phyloP scores from a whole-genome alignment of 78 protist genomes.

The Polysphondylium violaceum region DNA sequence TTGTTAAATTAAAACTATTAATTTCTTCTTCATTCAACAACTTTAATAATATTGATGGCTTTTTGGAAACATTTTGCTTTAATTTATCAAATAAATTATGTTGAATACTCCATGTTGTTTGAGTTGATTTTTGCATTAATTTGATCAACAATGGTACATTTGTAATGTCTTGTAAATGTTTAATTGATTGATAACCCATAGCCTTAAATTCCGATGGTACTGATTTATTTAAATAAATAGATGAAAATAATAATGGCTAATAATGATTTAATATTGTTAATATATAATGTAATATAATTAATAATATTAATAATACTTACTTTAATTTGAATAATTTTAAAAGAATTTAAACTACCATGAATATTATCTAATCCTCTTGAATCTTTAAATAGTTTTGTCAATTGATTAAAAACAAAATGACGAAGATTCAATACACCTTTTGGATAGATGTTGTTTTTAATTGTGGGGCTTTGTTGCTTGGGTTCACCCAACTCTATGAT shows the following conservation, averaged over 20 bases:
- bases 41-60: constrained; percentile 3
- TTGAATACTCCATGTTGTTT: constrained; percentile 39
- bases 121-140: constrained; percentile 27
- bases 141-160: constrained; percentile 41
- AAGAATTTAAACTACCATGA: constrained; percentile 19
- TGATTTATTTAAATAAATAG: constrained; percentile 59
- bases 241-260: constrained; percentile 61
- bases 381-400: constrained; percentile 52
- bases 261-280: neutral
- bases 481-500: constrained; percentile 49
- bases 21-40: constrained; percentile 1
- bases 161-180: constrained; percentile 54
- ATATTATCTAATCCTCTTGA: constrained; percentile 44
- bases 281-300: neutral
- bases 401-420: constrained; percentile 26
- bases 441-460: constrained; percentile 12
- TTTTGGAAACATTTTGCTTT: constrained; percentile 19
- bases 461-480: neutral
- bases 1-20: neutral
- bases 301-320: neutral
- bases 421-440: constrained; percentile 12
- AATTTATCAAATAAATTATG: constrained; percentile 47
- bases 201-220: constrained; percentile 36
- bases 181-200: neutral
- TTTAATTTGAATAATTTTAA: constrained; percentile 44